Conservation (phyloP, 2,329 filamentous ascomycete species). For the Didymellaceae sp. region DNA sequence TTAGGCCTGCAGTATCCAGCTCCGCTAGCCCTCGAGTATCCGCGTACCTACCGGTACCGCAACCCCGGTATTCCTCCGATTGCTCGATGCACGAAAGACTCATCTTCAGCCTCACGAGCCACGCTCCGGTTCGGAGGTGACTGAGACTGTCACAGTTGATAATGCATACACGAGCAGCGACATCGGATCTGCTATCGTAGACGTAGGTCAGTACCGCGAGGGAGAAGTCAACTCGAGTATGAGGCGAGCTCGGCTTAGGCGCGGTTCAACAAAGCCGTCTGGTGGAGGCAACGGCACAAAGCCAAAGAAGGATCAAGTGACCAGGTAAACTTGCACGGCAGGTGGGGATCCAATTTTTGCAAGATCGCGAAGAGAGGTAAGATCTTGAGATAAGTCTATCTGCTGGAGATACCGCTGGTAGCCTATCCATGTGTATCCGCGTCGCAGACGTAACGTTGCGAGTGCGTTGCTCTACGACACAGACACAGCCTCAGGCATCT, state of each 20-base stretch:
- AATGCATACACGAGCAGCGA: slow-evolving; percentile 4
- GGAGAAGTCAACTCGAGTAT: background rate
- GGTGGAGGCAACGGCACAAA: slow-evolving; percentile 19
- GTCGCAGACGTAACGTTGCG: background rate
- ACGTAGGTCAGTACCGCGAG: background rate
- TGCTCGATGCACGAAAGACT: slow-evolving; percentile 16
- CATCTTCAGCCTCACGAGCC: slow-evolving; percentile 21
- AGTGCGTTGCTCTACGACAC: slow-evolving; percentile 10
- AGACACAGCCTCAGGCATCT: slow-evolving; percentile 3
- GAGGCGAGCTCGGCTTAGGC: slow-evolving; percentile 14
- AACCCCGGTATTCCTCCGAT: slow-evolving; percentile 20
- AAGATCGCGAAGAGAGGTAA: slow-evolving; percentile 16
- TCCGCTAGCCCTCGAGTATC: slow-evolving; percentile 24
- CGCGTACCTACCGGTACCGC: slow-evolving; percentile 26
- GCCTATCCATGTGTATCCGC: slow-evolving; percentile 39
- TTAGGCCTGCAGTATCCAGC: slow-evolving; percentile 16
- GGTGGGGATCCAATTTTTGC: slow-evolving; percentile 24
- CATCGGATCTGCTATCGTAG: background rate
- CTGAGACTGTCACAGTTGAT: background rate
- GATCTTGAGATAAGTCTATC: slow-evolving; percentile 7
- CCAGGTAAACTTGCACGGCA: slow-evolving; percentile 20
- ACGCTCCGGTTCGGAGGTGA: slow-evolving; percentile 10
- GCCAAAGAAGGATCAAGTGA: slow-evolving; percentile 29
- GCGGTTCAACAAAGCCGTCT: slow-evolving; percentile 27
- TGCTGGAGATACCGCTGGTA: slow-evolving; percentile 25